phyloP scores from a whole-genome alignment of 2,329 filamentous ascomycete genomes.

The Pezicula neosporulosa region DNA sequence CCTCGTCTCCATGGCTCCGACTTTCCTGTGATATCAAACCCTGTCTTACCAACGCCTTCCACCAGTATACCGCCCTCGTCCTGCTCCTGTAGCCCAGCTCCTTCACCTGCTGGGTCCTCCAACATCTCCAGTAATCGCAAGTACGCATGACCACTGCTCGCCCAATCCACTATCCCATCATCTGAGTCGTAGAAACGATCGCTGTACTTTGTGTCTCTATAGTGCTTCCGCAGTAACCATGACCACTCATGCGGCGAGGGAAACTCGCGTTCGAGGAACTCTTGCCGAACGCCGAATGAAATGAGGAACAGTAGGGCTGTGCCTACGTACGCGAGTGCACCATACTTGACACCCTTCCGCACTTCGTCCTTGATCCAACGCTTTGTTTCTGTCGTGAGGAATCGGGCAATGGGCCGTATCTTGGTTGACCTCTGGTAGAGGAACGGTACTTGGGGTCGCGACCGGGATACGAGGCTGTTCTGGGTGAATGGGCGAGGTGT shows the following conservation, averaged over 20 bases:
- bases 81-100: conserved; percentile 54
- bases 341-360: conserved; percentile 66
- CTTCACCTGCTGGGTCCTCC: conserved; percentile 67
- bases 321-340: conserved; percentile 61
- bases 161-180: conserved; percentile 53
- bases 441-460: conserved; percentile 63
- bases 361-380: conserved; percentile 69
- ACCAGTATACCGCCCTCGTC: conserved; percentile 49
- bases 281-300: conserved; percentile 66
- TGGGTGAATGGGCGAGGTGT: conserved; percentile 52
- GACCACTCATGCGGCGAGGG: conserved; percentile 84
- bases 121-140: conserved; percentile 59
- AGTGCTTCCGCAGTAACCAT: conserved; percentile 63
- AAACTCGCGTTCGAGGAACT: conserved; percentile 69
- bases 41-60: conserved; percentile 48
- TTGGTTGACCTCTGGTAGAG: conserved; percentile 38
- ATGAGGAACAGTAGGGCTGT: conserved; percentile 57
- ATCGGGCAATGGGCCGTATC: conserved; percentile 49
- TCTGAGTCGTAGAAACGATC: conserved; percentile 15
- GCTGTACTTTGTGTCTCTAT: conserved; percentile 48
- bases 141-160: conserved; percentile 57
- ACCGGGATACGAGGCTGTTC: conserved; percentile 43
- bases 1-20: conserved; percentile 81
- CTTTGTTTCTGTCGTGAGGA: conserved; percentile 76
- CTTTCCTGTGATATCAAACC: conserved; percentile 45